Conservation (phyloP, 495 filamentous ascomycete genomes). For the Xylaria flabelliformis region DNA sequence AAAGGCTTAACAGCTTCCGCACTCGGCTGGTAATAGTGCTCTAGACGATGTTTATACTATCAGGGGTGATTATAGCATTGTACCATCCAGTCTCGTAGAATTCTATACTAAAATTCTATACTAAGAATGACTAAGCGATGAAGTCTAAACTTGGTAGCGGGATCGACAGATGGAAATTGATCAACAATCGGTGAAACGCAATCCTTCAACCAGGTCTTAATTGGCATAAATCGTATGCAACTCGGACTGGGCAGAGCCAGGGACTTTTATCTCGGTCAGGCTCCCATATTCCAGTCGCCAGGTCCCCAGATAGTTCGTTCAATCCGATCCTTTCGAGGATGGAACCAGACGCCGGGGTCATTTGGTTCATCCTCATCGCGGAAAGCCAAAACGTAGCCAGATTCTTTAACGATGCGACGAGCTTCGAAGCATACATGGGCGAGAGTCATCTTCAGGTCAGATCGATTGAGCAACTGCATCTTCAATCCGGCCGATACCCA, state of each 20-base stretch:
- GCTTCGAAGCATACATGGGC: slow-evolving; percentile 40
- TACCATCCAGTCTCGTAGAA: too few relatives aligned
- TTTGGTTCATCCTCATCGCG: slow-evolving; percentile 30
- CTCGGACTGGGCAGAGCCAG: neutral
- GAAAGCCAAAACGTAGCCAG: slow-evolving; percentile 36
- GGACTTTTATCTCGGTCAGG: neutral
- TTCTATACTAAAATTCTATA: too few relatives aligned
- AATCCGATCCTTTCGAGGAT: slow-evolving; percentile 34
- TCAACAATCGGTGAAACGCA: too few relatives aligned
- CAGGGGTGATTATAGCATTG: too few relatives aligned
- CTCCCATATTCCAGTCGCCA: slow-evolving; percentile 24
- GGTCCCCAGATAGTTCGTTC: slow-evolving; percentile 37
- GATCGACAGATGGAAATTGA: too few relatives aligned
- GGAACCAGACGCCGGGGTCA: slow-evolving; percentile 40
- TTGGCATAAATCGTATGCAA: neutral
- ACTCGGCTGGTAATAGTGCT: too few relatives aligned
- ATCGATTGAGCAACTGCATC: slow-evolving; percentile 35
- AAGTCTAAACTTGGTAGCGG: too few relatives aligned
- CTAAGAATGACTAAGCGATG: too few relatives aligned
- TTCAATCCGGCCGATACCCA: slow-evolving; percentile 32
- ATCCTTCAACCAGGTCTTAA: too few relatives aligned
- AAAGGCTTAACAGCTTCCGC: too few relatives aligned
- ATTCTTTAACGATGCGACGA: slow-evolving; percentile 33
- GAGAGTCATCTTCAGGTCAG: slow-evolving; percentile 32
- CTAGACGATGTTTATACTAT: too few relatives aligned